These are phyloP conservation scores for Penicillium rolfsii DNA, from an alignment of 2,329 filamentous ascomycete genomes.

Conservation along the genomic window DNA sequence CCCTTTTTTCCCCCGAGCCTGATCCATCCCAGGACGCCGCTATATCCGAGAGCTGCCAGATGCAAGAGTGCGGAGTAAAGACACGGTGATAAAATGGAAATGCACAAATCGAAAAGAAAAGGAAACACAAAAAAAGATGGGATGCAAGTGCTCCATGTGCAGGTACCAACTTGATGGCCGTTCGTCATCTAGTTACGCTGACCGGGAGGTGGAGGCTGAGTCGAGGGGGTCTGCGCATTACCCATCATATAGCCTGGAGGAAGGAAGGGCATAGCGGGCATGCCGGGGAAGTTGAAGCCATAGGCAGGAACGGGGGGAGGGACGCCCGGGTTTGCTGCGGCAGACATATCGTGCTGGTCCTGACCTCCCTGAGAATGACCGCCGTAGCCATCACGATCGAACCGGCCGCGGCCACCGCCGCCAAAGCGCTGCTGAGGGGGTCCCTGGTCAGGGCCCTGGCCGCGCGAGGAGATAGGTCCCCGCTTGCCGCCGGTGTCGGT, in stretches of 20 bases:
- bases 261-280: constrained; percentile 54
- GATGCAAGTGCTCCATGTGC: neutral
- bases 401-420: constrained; percentile 32
- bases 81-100: constrained; percentile 3
- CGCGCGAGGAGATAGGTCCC: constrained; percentile 52
- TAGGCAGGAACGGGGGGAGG: constrained; percentile 60
- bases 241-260: constrained; percentile 54
- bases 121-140: neutral
- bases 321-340: constrained; percentile 52
- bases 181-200: constrained; percentile 34
- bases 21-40: neutral
- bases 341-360: constrained; percentile 42
- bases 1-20: neutral
- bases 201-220: constrained; percentile 45
- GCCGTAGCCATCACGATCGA: constrained; percentile 40
- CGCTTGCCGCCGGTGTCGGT: constrained; percentile 55
- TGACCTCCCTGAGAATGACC: constrained; percentile 28
- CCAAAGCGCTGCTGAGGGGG: constrained; percentile 28
- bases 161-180: neutral
- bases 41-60: constrained; percentile 3
- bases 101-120: neutral
- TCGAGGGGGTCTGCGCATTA: constrained; percentile 37
- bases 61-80: constrained; percentile 3
- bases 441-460: constrained; percentile 28
- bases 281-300: constrained; percentile 57